phyloP scores from a whole-genome alignment of 495 filamentous ascomycete genomes.

The Penicillium alfredii region DNA sequence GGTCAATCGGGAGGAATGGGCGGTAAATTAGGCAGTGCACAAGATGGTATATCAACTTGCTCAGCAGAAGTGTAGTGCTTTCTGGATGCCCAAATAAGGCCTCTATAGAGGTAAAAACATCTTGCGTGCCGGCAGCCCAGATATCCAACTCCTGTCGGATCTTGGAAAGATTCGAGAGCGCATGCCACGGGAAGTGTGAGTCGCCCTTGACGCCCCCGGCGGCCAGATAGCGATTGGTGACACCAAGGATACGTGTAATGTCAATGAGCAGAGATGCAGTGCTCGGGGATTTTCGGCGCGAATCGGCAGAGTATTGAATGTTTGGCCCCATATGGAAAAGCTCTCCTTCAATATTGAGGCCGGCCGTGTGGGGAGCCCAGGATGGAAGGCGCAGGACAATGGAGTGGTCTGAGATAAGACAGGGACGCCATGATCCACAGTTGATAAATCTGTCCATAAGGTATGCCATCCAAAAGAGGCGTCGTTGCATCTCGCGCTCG shows the following conservation, averaged over 20 bases:
- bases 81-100: constrained; percentile 70
- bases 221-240: constrained; percentile 77
- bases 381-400: constrained; percentile 67
- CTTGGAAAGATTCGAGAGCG: constrained; percentile 74
- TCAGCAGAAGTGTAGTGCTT: constrained; percentile 69
- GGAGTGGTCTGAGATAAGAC: constrained; percentile 67
- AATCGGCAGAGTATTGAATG: constrained; percentile 59
- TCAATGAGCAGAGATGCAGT: constrained; percentile 72
- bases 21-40: constrained; percentile 81
- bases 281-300: constrained; percentile 60
- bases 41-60: constrained; percentile 78
- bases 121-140: constrained; percentile 76
- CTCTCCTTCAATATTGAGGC: constrained; percentile 61
- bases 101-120: constrained; percentile 69
- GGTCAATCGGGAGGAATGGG: constrained; percentile 76
- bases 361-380: constrained; percentile 49
- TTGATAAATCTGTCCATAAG: constrained; percentile 73
- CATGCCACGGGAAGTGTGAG: constrained; percentile 84
- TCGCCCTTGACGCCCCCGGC: constrained; percentile 83
- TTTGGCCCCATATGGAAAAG: constrained; percentile 71
- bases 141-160: constrained; percentile 78
- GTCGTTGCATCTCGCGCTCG: constrained; percentile 67
- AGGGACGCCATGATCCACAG: constrained; percentile 72
- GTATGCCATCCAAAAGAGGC: constrained; percentile 81
- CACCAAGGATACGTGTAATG: constrained; percentile 72